phyloP scores from a whole-genome alignment of 768 basidiomycete species.

The Lentinula sp. region DNA sequence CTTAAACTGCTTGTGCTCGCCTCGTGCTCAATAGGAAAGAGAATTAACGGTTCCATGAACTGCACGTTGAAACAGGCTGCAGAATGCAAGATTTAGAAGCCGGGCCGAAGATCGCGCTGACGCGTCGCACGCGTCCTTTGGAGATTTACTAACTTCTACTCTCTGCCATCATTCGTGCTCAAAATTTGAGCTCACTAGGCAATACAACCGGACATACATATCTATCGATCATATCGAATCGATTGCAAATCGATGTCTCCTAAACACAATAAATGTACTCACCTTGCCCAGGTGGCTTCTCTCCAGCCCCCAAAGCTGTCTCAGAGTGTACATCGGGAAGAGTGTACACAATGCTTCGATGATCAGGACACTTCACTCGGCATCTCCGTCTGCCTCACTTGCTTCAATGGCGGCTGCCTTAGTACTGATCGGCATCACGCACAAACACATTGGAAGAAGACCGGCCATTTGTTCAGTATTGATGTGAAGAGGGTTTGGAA shows the following conservation, averaged over 20 bases:
- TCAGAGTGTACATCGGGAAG: slow-evolving; percentile 80
- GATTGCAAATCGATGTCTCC: slow-evolving; percentile 20
- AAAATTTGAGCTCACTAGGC: not conserved
- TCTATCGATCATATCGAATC: not conserved
- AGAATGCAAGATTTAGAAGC: too few relatives aligned
- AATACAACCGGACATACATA: not conserved
- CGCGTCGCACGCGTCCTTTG: too few relatives aligned
- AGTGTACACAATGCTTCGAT: slow-evolving; percentile 98
- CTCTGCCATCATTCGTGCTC: not conserved
- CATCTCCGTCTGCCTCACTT: slow-evolving; percentile 83
- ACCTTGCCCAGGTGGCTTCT: slow-evolving; percentile 41
- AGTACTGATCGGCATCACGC: slow-evolving; percentile 63
- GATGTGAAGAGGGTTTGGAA: slow-evolving; percentile 58
- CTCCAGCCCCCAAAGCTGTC: slow-evolving; percentile 55
- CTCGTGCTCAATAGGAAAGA: not conserved
- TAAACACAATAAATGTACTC: slow-evolving; percentile 33
- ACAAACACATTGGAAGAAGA: slow-evolving; percentile 61
- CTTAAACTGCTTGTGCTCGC: not conserved
- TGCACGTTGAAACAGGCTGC: not conserved
- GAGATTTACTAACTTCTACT: too few relatives aligned
- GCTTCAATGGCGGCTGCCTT: slow-evolving; percentile 93
- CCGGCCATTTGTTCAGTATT: slow-evolving; percentile 69
- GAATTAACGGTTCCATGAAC: not conserved
- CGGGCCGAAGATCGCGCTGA: too few relatives aligned
- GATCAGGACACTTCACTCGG: slow-evolving; percentile 78